Conservation (phyloP, 257 asterid species). For the Ilex asprella region DNA sequence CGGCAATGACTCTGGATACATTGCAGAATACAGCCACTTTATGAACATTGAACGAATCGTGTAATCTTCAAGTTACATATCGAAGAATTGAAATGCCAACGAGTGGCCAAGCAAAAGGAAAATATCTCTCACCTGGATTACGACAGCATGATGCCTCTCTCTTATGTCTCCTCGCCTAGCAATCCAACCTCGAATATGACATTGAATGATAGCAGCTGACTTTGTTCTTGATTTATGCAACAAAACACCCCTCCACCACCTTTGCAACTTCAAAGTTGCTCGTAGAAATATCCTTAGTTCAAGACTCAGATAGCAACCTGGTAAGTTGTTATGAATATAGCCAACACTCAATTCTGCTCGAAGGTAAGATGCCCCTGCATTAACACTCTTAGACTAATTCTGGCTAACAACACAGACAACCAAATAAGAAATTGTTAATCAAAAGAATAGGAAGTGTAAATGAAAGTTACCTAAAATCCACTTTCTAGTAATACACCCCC, state of each 20-base stretch:
- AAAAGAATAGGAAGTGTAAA: background rate
- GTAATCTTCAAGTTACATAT: too few species aligned
- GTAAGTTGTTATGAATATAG: constrained; percentile 11
- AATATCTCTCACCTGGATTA: constrained; percentile 58
- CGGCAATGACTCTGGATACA: constrained; percentile 54
- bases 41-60: background rate
- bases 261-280: constrained; percentile 67
- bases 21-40: background rate
- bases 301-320: constrained; percentile 21
- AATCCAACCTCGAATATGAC: constrained; percentile 61
- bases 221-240: constrained; percentile 27
- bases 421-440: background rate
- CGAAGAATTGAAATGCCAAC: too few species aligned
- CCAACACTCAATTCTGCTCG: background rate
- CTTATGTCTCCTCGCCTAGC: constrained; percentile 38
- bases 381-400: constrained; percentile 7
- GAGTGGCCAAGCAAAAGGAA: too few species aligned
- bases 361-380: constrained; percentile 45
- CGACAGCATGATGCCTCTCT: constrained; percentile 35
- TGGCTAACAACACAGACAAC: constrained; percentile 8
- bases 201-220: constrained; percentile 61
- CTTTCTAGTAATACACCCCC: background rate
- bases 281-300: constrained; percentile 39
- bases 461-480: background rate
- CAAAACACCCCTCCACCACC: constrained; percentile 68